Evolutionary conservation across 495 filamentous ascomycete species (phyloP), one percentile per base, ranked within the genome.

Genomic region (Rostrohypoxylon terebratum): DNA sequence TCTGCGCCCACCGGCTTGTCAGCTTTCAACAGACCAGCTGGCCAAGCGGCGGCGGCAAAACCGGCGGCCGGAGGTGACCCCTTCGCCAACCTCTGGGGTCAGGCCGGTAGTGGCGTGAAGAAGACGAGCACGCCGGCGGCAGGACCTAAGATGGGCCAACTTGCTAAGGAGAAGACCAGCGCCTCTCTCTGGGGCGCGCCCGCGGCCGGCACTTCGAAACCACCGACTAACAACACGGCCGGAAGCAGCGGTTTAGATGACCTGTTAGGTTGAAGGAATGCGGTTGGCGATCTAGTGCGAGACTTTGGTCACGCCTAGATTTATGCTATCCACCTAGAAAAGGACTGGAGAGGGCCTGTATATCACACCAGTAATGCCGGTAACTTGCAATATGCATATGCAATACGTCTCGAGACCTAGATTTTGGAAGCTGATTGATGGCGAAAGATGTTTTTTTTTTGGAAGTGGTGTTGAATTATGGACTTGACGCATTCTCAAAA

Each of bases 131-230:
- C 89, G 3, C 82, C 84, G 11, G 83, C 82, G 4, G 79, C 87
- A 1, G 88, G 86, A 65, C 92, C 92, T 68, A 91, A 93, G 7
- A 88, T 99, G 70, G 94, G 93, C 20, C 93, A 94, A 77, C 91
- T 99, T 83, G 95, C 94, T 47, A 97, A 97, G 84, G 92, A 98
- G 79, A 97, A 97, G 84, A 93, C 93, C 42, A 94, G 90, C 78
- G 93, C 93, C 1, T 94, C 94, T 1, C 93, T 99, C 73, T 99
- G 96, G 94, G 96, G 96, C 9, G 86, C 90, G 6, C 84, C 87
- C 4, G 83, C 88, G 36, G 73, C 85, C 45, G 73, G 59, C 23
- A 69, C 71, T 13, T 34, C 84, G 3, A 79, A 81, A 6, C 75
- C 84, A 28, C 59, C 61, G 21, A 34, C 66, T 31, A 81, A 76